Evolutionary conservation across 306 rosid genomes (phyloP).

Genomic region (Sophora flavescens): DNA sequence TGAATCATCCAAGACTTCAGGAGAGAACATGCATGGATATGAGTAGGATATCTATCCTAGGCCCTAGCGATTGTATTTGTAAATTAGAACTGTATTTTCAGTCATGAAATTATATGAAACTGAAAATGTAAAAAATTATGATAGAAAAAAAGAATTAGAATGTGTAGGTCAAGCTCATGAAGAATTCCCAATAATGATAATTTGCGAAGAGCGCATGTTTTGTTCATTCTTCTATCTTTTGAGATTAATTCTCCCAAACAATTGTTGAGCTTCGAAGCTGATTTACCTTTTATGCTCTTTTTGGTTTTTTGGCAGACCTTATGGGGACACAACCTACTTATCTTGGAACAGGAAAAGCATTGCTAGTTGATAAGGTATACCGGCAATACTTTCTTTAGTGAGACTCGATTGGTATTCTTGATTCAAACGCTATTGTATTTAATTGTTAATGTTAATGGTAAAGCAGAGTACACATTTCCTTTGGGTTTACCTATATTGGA

Average conservation of each 20-base stretch:
- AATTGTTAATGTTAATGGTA: conserved; percentile 51
- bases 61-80: not conserved
- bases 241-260: conserved; percentile 24
- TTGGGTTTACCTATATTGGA: conserved; percentile 32
- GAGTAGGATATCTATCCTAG: not conserved
- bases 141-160: conserved; percentile 7
- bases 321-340: conserved; percentile 52
- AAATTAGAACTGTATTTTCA: not conserved
- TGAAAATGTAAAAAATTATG: not conserved
- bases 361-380: conserved; percentile 51
- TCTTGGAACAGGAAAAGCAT: conserved; percentile 65
- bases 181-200: conserved; percentile 18
- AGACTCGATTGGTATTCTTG: conserved; percentile 6
- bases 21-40: not conserved
- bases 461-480: conserved; percentile 2
- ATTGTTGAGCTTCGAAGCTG: conserved; percentile 8
- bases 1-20: not conserved
- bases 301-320: conserved; percentile 57
- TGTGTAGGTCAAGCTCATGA: not conserved
- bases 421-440: conserved; percentile 29
- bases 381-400: conserved; percentile 23
- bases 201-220: conserved; percentile 19
- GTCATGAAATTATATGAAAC: conserved; percentile 28
- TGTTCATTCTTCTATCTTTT: conserved; percentile 20
- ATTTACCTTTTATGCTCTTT: conserved; percentile 23